These are phyloP conservation scores for Arthroderma uncinatum DNA, from an alignment of 2,329 filamentous ascomycete species.

Conservation along the genomic window DNA sequence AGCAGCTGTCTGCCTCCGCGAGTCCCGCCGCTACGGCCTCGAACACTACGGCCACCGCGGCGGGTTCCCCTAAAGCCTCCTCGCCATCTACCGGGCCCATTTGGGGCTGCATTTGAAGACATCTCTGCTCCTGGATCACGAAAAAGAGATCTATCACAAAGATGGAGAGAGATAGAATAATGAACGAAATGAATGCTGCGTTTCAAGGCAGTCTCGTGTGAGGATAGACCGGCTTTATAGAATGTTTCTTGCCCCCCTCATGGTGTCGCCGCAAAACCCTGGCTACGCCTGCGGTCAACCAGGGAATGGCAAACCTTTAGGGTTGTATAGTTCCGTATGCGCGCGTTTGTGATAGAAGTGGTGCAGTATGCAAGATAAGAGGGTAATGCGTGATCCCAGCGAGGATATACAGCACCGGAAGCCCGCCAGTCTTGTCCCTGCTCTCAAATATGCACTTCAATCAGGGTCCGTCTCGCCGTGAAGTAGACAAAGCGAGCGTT, in stretches of 20 bases:
- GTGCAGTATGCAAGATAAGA: neutral
- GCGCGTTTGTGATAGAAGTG: neutral
- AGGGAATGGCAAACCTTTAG: neutral
- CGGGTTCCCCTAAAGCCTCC: constrained; percentile 12
- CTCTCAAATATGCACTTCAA: neutral
- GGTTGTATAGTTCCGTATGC: neutral
- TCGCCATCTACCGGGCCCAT: constrained; percentile 21
- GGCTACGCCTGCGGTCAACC: neutral
- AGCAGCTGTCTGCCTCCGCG: constrained; percentile 22
- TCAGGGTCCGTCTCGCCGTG: neutral
- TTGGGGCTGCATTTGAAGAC: constrained; percentile 11
- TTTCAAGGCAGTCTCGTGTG: neutral
- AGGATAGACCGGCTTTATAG: neutral
- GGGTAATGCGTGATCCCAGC: neutral
- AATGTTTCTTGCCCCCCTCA: neutral
- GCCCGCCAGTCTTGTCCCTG: neutral
- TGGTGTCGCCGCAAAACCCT: neutral
- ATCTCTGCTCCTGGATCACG: constrained; percentile 5
- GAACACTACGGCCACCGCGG: constrained; percentile 18
- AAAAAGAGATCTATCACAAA: neutral
- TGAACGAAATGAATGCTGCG: neutral
- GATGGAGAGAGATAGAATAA: neutral
- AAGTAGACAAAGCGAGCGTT: neutral
- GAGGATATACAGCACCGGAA: neutral
- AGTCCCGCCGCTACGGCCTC: constrained; percentile 25